These are phyloP conservation scores for Vitis hybrid DNA, from an alignment of 177 flowering plant genomes.

Conservation along the genomic window DNA sequence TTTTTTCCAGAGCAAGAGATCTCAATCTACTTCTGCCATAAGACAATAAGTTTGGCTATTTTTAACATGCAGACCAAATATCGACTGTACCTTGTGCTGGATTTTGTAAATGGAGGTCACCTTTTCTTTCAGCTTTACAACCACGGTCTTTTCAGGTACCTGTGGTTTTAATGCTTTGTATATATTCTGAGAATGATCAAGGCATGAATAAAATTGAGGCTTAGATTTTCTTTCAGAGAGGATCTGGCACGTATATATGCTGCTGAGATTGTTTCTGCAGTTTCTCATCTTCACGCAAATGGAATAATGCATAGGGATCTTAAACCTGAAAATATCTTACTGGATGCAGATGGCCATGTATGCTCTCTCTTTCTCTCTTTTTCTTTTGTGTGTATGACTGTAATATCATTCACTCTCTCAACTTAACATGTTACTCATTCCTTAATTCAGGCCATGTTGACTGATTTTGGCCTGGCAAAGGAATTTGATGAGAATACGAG, in stretches of 20 bases:
- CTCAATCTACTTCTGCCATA: not conserved
- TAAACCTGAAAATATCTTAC: constrained; percentile 77
- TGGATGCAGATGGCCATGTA: constrained; percentile 90
- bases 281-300: constrained; percentile 78
- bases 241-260: constrained; percentile 80
- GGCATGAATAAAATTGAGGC: constrained; percentile 1
- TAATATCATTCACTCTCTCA: not conserved
- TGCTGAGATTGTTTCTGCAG: constrained; percentile 90
- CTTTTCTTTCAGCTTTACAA: constrained; percentile 82
- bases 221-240: constrained; percentile 51
- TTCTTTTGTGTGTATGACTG: not conserved
- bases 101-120: constrained; percentile 88
- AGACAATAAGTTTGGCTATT: not conserved
- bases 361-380: constrained; percentile 10
- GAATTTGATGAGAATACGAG: constrained; percentile 71
- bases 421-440: not conserved
- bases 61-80: constrained; percentile 68
- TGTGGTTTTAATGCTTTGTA: not conserved
- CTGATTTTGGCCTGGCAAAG: constrained; percentile 96
- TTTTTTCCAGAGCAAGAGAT: not conserved
- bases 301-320: constrained; percentile 97
- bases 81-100: constrained; percentile 78
- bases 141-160: constrained; percentile 88
- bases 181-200: not conserved
- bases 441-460: constrained; percentile 62